These are phyloP conservation scores for Pyropia haitanensis DNA, from an alignment of 23 red algal genomes.

Conservation along the genomic window DNA sequence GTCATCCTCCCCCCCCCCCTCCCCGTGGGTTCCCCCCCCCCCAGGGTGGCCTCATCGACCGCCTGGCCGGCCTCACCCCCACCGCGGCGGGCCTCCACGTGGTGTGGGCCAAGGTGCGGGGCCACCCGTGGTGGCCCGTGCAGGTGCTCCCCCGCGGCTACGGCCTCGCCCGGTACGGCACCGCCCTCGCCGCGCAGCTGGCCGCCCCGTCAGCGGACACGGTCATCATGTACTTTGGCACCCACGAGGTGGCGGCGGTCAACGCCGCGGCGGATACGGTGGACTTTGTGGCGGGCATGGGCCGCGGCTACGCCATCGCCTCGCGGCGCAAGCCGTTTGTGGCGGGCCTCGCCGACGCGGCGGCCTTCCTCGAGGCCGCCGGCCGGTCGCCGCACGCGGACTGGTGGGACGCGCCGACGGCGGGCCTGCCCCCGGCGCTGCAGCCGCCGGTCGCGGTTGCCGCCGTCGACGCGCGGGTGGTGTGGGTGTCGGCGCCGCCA, in stretches of 20 bases:
- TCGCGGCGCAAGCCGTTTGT: conserved; percentile 23
- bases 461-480: conserved; percentile 29
- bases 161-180: conserved; percentile 14
- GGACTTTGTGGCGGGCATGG: conserved; percentile 26
- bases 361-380: conserved; percentile 21
- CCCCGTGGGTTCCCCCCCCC: too few relatives aligned
- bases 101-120: conserved; percentile 68
- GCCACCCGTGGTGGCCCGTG: conserved; percentile 53
- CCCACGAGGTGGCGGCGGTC: conserved; percentile 45
- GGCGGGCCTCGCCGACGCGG: conserved; percentile 35
- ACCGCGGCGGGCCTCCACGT: background rate
- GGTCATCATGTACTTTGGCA: conserved; percentile 70
- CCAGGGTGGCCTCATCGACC: too few relatives aligned
- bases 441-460: background rate
- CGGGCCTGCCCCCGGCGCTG: too few relatives aligned
- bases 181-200: conserved; percentile 12
- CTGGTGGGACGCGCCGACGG: conserved; percentile 16
- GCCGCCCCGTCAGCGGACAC: conserved; percentile 17
- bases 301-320: conserved; percentile 10
- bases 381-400: conserved; percentile 22
- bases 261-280: conserved; percentile 16
- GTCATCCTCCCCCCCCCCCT: too few relatives aligned
- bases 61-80: too few relatives aligned
- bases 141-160: conserved; percentile 18
- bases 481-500: conserved; percentile 35